Base-by-base conservation (phyloP, 2,329 filamentous ascomycete genomes). In the Botryotinia globosa region DNA sequence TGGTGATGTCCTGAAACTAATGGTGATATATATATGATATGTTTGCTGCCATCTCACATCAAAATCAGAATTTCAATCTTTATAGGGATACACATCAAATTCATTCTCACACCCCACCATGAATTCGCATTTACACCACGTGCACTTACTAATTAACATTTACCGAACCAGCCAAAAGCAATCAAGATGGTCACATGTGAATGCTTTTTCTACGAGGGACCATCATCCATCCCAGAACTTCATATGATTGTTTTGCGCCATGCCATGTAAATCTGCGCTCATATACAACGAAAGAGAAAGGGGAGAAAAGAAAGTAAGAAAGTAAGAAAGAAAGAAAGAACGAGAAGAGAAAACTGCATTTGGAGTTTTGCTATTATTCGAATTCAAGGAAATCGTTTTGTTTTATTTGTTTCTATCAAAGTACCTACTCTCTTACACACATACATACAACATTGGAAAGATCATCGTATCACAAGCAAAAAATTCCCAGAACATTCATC, bases 381-480 rank as follows among this genome's bases (percentile, higher is more conserved):
- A 63, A 9, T 56, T 32, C 16, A n/a, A 56, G 51, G n/a, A n/a
- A 16, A n/a, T 45, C n/a, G 8, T 44, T 44, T 32, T 54, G 25
- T 22, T 22, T 54, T 14, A 25, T 62, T 56, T 39, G 0, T 16
- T 64, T 48, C 14, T 29, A 56, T 14, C 25, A 25, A n/a, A 51
- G 22, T 56, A 37, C 25, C 56, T 56, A 37, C 25, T 67, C 25
- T 20, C n/a, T 54, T n/a, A 7, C 45, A 54, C n/a, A 7, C 45
- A 66, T n/a, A n/a, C n/a, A 37, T 37, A 37, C 37, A 37, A 39
- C 4, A 54, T 29, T 54, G 7, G 14, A 66, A 66, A 51, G 37
- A 58, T 58, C 51, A 44, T 69, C 66, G 66, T 69, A 69, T 71
- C 69, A 71, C 59, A 71, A 71, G 69, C 69, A 71, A 71, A 71